Percentiles rank a stretch among this genome's conserved stretches.
Evolutionary conservation across 768 basidiomycete species (phyloP).

Genomic region (Termitomyces sp.): DNA sequence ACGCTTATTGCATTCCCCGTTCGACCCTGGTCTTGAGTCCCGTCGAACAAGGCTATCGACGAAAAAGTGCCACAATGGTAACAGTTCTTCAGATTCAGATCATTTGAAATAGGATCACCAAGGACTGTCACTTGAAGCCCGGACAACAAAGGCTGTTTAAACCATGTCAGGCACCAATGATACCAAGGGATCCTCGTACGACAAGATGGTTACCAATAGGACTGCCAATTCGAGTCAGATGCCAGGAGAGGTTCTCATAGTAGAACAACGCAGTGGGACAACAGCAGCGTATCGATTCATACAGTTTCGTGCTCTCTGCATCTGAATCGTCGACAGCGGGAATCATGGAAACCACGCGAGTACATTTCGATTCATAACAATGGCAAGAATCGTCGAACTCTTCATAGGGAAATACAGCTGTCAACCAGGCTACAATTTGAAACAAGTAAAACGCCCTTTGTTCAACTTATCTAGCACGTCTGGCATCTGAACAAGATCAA

Average conservation of each 20-base stretch:
- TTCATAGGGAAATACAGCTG: not conserved
- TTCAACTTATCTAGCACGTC: not conserved
- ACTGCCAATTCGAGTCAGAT: not conserved
- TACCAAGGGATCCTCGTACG: not conserved
- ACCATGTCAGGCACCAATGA: not conserved
- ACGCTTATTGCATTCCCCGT: not conserved
- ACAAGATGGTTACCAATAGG: not conserved
- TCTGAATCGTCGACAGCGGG: not conserved
- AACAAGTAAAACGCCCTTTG: not conserved
- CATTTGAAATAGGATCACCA: not conserved
- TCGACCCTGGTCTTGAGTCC: not conserved
- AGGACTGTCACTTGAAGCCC: not conserved
- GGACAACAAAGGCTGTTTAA: not conserved
- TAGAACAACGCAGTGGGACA: not conserved
- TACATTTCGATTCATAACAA: not conserved
- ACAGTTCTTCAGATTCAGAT: not conserved
- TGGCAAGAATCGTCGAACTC: not conserved
- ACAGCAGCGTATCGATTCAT: too few species aligned
- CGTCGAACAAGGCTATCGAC: conserved; percentile 1
- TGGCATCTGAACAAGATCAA: not conserved
- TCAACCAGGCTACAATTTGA: not conserved
- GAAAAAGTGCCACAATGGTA: conserved; percentile 4
- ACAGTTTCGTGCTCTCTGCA: not conserved
- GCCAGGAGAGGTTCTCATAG: too few species aligned
- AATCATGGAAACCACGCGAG: not conserved